phyloP scores from a whole-genome alignment of 768 basidiomycete genomes.

The Hygrophorus russula region DNA sequence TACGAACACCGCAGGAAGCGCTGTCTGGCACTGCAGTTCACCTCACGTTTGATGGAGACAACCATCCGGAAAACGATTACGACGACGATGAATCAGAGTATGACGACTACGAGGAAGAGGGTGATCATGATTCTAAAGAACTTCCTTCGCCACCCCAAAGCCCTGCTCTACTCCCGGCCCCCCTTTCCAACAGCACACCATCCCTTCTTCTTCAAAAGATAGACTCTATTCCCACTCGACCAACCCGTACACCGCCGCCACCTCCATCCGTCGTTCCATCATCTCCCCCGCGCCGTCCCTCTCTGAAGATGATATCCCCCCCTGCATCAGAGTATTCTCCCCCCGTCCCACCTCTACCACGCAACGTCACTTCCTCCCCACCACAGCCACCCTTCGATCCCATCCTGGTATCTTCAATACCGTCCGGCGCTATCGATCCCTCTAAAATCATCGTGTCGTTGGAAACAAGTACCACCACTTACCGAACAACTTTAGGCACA shows the following conservation, averaged over 20 bases:
- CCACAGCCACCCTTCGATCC: conserved; percentile 49
- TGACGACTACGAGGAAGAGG: background rate
- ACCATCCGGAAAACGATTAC: conserved; percentile 2
- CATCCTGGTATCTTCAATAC: conserved; percentile 51
- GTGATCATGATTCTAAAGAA: conserved; percentile 6
- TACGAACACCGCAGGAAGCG: conserved; percentile 74
- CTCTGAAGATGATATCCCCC: conserved; percentile 23
- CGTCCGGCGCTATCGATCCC: conserved; percentile 36
- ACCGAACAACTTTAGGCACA: conserved; percentile 57
- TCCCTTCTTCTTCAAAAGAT: background rate
- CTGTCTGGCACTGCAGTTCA: conserved; percentile 39
- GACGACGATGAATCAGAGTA: background rate
- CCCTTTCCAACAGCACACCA: background rate
- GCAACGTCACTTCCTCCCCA: conserved; percentile 30
- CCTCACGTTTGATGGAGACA: conserved; percentile 21
- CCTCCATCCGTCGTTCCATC: conserved; percentile 7
- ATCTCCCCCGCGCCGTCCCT: conserved; percentile 19
- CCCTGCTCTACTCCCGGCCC: conserved; percentile 27
- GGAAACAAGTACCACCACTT: conserved; percentile 60
- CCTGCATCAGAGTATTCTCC: conserved; percentile 28
- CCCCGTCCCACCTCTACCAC: conserved; percentile 35
- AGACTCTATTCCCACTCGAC: conserved; percentile 19
- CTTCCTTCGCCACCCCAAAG: conserved; percentile 26
- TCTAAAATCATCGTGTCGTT: conserved; percentile 57
- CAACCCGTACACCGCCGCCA: conserved; percentile 19